Base-by-base conservation (phyloP, 225 moss, liverwort and hornwort species). In the Rhytidiadelphus loreus region DNA sequence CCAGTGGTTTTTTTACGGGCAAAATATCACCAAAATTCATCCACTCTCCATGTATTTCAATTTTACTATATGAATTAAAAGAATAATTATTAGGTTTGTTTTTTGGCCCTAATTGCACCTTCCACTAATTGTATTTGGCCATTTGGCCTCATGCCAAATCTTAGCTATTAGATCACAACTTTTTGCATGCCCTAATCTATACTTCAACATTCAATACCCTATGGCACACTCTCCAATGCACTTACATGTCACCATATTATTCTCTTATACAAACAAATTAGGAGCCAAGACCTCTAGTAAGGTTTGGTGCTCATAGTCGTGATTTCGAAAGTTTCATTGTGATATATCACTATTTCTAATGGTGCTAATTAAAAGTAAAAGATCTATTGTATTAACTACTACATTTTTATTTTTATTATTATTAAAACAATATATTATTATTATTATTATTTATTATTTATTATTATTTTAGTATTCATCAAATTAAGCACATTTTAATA, bases 11-110 rank as follows among this genome's bases (percentile, higher is more conserved):
- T 11, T 23, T 14, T 26, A 16, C 8, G 13, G 4, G 5, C 19
- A 2, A 39, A 44, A 29, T 16, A 72, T 9, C 4, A 26, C 5
- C 43, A 71, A 43, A 43, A 26, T 71, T 71, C 44, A 28, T 2
- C 3, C 8, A 52, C 5, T 22, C 0, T 75, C 13, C 0, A 33
- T 22, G 6, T 7, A 52, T 0, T 33, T 35, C 0, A 1, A 52
- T 2, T 33, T 8, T 35, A 35, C 0, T 13, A 13, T 23, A 33
- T 0, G 13, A 52, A 76, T 52, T 8, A 6, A 52, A 76, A 3
- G 2, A 0, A 0, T 13, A 22, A 22, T 12, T 48, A 22, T 35
- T 50, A 3, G 4, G 2, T 13, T 26, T 71, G 5, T 26, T 71
- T 71, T 28, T 72, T 25, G 26, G n/a, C n/a, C 28, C 9, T 44